Percentiles rank a stretch among this genome's conserved stretches.
Evolutionary conservation across 2,329 filamentous ascomycete genomes (phyloP).

Genomic region (Colletotrichum gloeosporioides): DNA sequence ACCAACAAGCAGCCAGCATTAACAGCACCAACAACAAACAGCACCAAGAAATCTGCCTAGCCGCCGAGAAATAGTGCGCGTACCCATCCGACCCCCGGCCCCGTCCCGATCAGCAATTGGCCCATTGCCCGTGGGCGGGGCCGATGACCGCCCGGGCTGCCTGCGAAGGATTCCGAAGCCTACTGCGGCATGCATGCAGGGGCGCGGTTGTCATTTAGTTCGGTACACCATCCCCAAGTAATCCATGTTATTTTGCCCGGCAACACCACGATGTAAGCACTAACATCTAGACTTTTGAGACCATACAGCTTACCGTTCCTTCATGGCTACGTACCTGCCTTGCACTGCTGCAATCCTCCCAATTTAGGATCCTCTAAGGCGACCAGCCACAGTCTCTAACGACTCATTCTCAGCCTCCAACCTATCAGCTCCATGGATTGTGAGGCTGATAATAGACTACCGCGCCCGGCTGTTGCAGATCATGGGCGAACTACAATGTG

Average conservation of each 20-base stretch:
- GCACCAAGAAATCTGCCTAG: background rate
- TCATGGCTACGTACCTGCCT: background rate
- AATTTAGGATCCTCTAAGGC: background rate
- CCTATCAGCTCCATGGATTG: background rate
- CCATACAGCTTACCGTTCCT: background rate
- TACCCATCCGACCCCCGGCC: background rate
- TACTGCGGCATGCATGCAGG: background rate
- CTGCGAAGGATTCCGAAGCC: background rate
- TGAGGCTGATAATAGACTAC: background rate
- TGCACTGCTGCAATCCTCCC: background rate
- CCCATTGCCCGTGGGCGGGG: background rate
- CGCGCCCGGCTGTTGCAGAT: background rate
- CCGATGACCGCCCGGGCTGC: background rate
- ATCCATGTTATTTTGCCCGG: background rate
- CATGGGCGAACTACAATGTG: background rate
- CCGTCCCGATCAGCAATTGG: background rate
- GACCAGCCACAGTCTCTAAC: background rate
- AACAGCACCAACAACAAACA: background rate
- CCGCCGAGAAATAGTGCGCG: background rate
- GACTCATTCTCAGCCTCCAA: background rate
- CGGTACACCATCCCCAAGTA: background rate
- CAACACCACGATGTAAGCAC: rapidly evolving
- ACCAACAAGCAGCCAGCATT: background rate
- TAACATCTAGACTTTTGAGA: background rate
- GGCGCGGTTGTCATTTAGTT: background rate